phyloP scores from a whole-genome alignment of 306 rosid species.

The Rubus parviflorus region DNA sequence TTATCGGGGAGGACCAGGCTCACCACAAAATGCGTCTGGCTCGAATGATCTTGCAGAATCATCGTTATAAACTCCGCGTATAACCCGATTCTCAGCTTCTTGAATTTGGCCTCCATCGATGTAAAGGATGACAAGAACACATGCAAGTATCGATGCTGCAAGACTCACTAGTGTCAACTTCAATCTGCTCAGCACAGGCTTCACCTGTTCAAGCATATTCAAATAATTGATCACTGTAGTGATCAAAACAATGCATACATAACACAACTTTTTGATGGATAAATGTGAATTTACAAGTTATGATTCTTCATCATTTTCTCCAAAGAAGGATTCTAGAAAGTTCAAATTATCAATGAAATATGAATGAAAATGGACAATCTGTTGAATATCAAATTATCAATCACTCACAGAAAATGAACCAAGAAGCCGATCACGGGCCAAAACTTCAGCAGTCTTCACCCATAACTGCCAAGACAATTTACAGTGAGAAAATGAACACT shows the following conservation, averaged over 20 bases:
- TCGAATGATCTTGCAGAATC: constrained; percentile 89
- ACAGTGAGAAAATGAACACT: background rate
- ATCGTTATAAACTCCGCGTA: constrained; percentile 83
- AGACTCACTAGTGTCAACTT: constrained; percentile 65
- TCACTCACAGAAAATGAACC: constrained; percentile 87
- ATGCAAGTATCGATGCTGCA: constrained; percentile 53
- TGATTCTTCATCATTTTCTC: background rate
- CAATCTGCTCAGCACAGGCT: constrained; percentile 81
- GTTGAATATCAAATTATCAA: constrained; percentile 1
- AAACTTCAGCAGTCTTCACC: constrained; percentile 88
- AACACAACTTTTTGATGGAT: background rate
- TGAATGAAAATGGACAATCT: background rate
- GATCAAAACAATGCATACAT: background rate
- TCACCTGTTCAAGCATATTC: constrained; percentile 52
- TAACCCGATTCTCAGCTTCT: constrained; percentile 49
- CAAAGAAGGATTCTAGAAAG: no score
- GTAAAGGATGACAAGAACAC: constrained; percentile 51
- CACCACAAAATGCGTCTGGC: constrained; percentile 96
- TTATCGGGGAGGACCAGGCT: constrained; percentile 48
- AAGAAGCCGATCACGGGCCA: constrained; percentile 92
- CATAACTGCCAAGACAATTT: constrained; percentile 58
- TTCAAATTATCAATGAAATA: no score
- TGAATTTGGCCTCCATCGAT: constrained; percentile 55
- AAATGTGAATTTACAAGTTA: no score
- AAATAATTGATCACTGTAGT: background rate